A percentile compares a stretch with the other conserved stretches of the same genome.
Conservation (phyloP, 257 asterid species). For the Prunella vulgaris region DNA sequence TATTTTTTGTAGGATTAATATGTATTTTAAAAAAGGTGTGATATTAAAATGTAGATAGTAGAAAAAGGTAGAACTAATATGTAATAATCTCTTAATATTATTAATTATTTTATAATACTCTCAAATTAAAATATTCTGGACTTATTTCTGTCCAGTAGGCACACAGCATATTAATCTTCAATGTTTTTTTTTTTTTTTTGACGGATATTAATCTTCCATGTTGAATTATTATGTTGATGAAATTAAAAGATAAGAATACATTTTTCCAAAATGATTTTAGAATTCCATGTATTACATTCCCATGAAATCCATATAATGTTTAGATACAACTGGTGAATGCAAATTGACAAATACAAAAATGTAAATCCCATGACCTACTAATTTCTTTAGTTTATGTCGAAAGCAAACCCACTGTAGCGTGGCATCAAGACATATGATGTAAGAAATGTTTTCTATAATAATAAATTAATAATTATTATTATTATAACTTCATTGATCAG, state of each 20-base stretch:
- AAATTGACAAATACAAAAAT: not conserved
- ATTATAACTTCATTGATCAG: constrained; percentile 33
- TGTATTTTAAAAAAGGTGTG: too few species aligned
- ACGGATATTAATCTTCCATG: too few species aligned
- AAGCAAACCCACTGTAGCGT: not conserved
- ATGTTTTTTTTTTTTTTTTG: too few species aligned
- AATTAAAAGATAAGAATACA: not conserved
- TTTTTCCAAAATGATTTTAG: not conserved
- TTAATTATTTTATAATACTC: too few species aligned
- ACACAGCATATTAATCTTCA: too few species aligned
- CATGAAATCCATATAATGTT: not conserved
- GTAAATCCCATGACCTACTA: not conserved
- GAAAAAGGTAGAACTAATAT: too few species aligned
- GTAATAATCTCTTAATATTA: too few species aligned
- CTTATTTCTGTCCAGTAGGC: too few species aligned
- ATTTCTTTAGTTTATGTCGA: not conserved
- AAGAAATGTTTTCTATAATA: not conserved
- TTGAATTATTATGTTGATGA: not conserved
- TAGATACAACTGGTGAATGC: constrained; percentile 25
- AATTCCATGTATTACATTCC: not conserved
- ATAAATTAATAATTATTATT: not conserved
- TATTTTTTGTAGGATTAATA: too few species aligned
- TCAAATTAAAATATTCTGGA: too few species aligned
- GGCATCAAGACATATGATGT: not conserved
- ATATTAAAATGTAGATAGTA: too few species aligned